Conservation (phyloP, 345 rosid species). For the Orychophragmus violaceus region DNA sequence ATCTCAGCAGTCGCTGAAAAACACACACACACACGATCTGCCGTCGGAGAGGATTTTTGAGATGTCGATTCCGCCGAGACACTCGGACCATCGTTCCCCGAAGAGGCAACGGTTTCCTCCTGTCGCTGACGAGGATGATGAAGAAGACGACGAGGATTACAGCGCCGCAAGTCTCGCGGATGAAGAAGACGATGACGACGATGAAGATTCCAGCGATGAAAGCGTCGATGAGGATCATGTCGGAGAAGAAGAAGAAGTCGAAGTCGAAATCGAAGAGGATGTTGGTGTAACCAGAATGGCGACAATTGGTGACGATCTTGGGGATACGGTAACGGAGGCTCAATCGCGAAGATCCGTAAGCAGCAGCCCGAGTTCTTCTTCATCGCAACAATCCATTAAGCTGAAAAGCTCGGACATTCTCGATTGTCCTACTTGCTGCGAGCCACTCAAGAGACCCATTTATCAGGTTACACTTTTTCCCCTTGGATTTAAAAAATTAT, state of each 20-base stretch:
- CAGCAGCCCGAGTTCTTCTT: neutral
- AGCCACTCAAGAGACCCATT: slow-evolving; percentile 11
- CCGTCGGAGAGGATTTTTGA: neutral
- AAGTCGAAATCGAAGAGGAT: neutral
- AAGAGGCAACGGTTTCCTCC: neutral
- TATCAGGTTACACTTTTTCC: slow-evolving; percentile 9
- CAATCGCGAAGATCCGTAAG: neutral
- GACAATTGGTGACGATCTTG: neutral
- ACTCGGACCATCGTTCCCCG: neutral
- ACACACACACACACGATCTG: neutral
- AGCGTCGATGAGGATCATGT: neutral
- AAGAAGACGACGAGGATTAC: neutral
- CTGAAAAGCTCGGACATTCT: slow-evolving; percentile 5
- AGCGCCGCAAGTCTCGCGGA: neutral
- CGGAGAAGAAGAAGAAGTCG: neutral
- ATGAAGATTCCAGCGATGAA: neutral
- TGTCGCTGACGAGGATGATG: neutral
- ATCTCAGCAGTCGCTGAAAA: neutral
- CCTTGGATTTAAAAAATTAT: neutral
- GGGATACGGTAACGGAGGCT: neutral
- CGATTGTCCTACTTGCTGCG: slow-evolving; percentile 15
- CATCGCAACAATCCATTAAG: neutral
- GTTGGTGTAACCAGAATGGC: neutral
- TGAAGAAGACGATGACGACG: neutral
- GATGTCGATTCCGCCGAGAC: neutral